phyloP scores from a whole-genome alignment of 2,329 filamentous ascomycete genomes.

The Hypoxylon sp. region DNA sequence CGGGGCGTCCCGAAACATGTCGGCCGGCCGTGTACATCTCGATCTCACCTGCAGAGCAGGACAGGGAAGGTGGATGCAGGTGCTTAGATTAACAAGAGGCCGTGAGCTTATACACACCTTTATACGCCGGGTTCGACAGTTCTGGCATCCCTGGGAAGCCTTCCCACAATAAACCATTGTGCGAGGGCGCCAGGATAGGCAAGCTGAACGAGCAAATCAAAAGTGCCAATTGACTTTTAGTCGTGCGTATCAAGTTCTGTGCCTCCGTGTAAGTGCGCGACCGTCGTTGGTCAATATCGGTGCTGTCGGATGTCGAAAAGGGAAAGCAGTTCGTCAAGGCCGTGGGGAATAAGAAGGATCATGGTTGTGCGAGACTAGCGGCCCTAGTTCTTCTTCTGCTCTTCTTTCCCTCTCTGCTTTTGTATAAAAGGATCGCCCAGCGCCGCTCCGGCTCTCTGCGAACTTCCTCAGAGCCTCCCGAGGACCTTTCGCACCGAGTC shows the following conservation, averaged over 20 bases:
- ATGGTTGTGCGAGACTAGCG: constrained; percentile 44
- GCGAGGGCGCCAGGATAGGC: constrained; percentile 46
- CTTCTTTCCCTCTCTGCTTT: constrained; percentile 14
- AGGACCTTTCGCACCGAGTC: constrained; percentile 31
- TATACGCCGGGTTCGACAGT: constrained; percentile 68
- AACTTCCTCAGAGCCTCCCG: constrained; percentile 19
- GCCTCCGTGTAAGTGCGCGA: constrained; percentile 45
- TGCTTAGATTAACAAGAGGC: constrained; percentile 21
- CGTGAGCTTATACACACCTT: constrained; percentile 60
- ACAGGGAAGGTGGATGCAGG: constrained; percentile 28
- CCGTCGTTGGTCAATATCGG: constrained; percentile 46
- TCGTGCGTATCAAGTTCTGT: constrained; percentile 44
- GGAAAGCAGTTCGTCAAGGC: constrained; percentile 53
- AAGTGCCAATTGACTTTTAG: constrained; percentile 39
- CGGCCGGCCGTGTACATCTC: constrained; percentile 21
- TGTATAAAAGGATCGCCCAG: constrained; percentile 36
- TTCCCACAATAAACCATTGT: constrained; percentile 71
- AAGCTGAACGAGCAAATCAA: constrained; percentile 48
- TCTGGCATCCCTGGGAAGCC: constrained; percentile 69
- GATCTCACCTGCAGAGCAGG: constrained; percentile 31
- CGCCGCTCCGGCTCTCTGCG: constrained; percentile 14
- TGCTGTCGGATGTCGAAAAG: constrained; percentile 49
- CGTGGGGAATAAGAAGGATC: constrained; percentile 49
- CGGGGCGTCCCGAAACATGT: constrained; percentile 21
- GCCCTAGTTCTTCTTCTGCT: constrained; percentile 28